A percentile compares a stretch with the other conserved stretches of the same genome.
Evolutionary conservation across 192 early-diverging fungal genomes (phyloP).

Genomic region (Podila verticillata): DNA sequence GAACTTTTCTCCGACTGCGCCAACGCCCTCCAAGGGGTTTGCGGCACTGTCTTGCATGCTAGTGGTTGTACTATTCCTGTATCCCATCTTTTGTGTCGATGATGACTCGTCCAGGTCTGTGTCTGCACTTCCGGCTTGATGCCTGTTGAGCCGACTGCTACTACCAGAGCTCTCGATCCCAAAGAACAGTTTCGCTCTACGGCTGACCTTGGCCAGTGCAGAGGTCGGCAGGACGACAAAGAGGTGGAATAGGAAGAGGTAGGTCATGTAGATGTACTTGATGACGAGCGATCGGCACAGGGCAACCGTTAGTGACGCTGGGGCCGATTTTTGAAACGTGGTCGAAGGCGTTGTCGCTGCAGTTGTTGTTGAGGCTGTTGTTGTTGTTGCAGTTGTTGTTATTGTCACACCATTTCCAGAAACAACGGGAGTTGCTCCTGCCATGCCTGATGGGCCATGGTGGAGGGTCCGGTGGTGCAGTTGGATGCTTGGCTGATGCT

Average conservation of each 20-base stretch:
- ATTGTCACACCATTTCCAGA: neutral
- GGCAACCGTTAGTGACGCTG: conserved; percentile 32
- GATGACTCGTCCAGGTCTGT: neutral
- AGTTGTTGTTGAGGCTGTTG: neutral
- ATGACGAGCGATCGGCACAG: conserved; percentile 41
- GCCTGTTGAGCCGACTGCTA: neutral
- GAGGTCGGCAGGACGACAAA: conserved; percentile 21
- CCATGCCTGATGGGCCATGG: neutral
- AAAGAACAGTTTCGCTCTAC: conserved; percentile 2
- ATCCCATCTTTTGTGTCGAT: neutral
- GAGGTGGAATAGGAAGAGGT: conserved; percentile 27
- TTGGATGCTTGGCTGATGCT: neutral
- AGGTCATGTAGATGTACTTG: conserved; percentile 45
- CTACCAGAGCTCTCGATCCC: neutral
- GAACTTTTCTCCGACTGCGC: conserved; percentile 44
- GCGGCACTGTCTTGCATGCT: neutral
- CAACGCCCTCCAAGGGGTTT: conserved; percentile 1
- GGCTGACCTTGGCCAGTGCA: conserved; percentile 12
- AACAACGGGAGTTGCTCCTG: too few species aligned
- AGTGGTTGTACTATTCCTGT: neutral
- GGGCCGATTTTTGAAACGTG: conserved; percentile 15
- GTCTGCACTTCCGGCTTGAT: too few species aligned
- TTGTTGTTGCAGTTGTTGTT: neutral
- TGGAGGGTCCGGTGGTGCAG: neutral
- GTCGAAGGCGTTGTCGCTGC: conserved; percentile 8